Conservation (phyloP, 2,329 filamentous ascomycete species). For the Sphaerulina populicola region DNA sequence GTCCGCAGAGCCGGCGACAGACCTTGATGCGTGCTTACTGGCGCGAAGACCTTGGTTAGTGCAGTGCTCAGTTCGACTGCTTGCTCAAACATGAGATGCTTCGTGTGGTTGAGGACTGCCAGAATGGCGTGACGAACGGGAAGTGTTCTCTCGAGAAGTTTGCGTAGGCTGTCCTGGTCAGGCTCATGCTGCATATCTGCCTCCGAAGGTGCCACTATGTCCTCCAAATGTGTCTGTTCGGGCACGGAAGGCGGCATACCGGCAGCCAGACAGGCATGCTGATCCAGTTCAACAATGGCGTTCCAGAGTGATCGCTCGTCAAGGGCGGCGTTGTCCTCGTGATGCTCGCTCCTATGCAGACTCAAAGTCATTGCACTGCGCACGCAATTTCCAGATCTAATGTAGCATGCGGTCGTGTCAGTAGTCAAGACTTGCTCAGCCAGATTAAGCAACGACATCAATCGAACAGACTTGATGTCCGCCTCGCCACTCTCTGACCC, state of each 20-base stretch:
- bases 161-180: not conserved
- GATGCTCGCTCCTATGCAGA: not conserved
- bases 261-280: conserved; percentile 14
- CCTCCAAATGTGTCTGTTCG: not conserved
- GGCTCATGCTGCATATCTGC: not conserved
- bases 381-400: conserved; percentile 10
- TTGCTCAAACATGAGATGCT: conserved; percentile 9
- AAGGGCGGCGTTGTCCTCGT: not conserved
- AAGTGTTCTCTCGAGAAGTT: conserved; percentile 7
- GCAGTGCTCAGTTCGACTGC: conserved; percentile 11
- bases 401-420: conserved; percentile 8
- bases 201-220: not conserved
- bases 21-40: conserved; percentile 7
- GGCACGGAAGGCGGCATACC: conserved; percentile 8
- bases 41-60: conserved; percentile 12
- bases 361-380: conserved; percentile 9
- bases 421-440: conserved; percentile 11
- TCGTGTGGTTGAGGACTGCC: conserved; percentile 8
- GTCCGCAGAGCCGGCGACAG: not conserved
- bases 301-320: conserved; percentile 10
- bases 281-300: conserved; percentile 12
- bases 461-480: not conserved
- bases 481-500: conserved; percentile 6
- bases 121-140: conserved; percentile 11
- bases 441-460: conserved; percentile 5